These are phyloP conservation scores for Clavariopsis aquatica DNA, from an alignment of 495 filamentous ascomycete genomes.

Conservation along the genomic window DNA sequence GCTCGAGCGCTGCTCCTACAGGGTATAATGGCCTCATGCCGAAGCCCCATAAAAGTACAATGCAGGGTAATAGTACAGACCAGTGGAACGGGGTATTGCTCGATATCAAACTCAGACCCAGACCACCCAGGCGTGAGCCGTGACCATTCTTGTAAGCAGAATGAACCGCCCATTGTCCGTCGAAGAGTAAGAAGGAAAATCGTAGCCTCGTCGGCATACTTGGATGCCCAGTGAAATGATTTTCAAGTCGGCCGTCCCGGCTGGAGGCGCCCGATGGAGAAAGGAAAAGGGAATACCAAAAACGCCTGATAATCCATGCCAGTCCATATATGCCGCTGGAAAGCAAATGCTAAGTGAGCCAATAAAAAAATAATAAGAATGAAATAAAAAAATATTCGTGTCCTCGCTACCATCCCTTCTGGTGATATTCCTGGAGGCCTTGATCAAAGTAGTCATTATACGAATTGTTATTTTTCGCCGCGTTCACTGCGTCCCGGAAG, in stretches of 20 bases:
- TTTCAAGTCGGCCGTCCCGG: slow-evolving; percentile 17
- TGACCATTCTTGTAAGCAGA: slow-evolving; percentile 31
- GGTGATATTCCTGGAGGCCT: slow-evolving; percentile 68
- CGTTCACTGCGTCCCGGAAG: slow-evolving; percentile 24
- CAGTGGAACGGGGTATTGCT: slow-evolving; percentile 19
- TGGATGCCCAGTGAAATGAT: slow-evolving; percentile 27
- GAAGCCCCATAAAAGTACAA: slow-evolving; percentile 38
- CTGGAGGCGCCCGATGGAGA: background rate
- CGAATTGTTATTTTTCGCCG: slow-evolving; percentile 57
- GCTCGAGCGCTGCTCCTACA: slow-evolving; percentile 6
- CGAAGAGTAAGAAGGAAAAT: slow-evolving; percentile 35
- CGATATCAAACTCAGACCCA: slow-evolving; percentile 24
- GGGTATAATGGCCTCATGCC: slow-evolving; percentile 37
- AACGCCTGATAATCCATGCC: slow-evolving; percentile 28
- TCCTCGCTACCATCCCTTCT: slow-evolving; percentile 63
- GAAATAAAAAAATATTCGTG: too few relatives aligned
- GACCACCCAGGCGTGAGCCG: slow-evolving; percentile 37
- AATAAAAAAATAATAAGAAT: background rate
- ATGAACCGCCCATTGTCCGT: slow-evolving; percentile 27
- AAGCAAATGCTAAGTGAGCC: slow-evolving; percentile 15
- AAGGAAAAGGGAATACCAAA: slow-evolving; percentile 15
- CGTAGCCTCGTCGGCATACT: slow-evolving; percentile 37
- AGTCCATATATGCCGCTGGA: slow-evolving; percentile 36
- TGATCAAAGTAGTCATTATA: slow-evolving; percentile 67
- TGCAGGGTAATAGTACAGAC: slow-evolving; percentile 41